These are phyloP conservation scores for Lithohypha guttulata DNA, from an alignment of 2,329 filamentous ascomycete genomes.

Conservation along the genomic window DNA sequence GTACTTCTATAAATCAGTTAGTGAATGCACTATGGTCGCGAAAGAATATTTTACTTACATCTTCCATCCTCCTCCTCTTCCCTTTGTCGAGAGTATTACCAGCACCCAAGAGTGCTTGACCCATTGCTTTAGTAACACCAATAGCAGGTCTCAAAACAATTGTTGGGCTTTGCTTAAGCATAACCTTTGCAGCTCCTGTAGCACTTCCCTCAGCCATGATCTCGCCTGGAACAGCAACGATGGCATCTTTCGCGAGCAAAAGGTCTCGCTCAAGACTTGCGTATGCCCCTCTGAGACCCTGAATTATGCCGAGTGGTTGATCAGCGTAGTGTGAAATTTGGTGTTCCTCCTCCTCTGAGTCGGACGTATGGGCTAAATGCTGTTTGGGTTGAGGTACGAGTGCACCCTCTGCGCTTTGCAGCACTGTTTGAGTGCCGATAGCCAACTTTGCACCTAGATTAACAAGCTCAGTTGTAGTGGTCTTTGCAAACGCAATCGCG, in stretches of 20 bases:
- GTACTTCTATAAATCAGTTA: constrained; percentile 7
- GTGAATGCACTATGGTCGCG: background rate
- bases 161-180: constrained; percentile 76
- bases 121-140: constrained; percentile 77
- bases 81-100: constrained; percentile 82
- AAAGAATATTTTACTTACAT: constrained; percentile 54
- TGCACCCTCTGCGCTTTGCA: constrained; percentile 79
- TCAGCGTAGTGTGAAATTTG: constrained; percentile 88
- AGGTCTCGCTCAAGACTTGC: constrained; percentile 75
- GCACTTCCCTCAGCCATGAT: constrained; percentile 78
- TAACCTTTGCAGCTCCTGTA: constrained; percentile 64
- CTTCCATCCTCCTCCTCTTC: constrained; percentile 70
- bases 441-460: constrained; percentile 89
- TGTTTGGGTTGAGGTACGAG: constrained; percentile 41
- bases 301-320: constrained; percentile 78
- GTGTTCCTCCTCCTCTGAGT: constrained; percentile 60
- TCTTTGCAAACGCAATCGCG: constrained; percentile 78
- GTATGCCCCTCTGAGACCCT: constrained; percentile 75
- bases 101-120: constrained; percentile 80
- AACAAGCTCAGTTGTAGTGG: constrained; percentile 86
- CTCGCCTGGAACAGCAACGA: constrained; percentile 88
- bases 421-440: constrained; percentile 84
- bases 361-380: constrained; percentile 21
- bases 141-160: constrained; percentile 85
- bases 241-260: constrained; percentile 75